Base-by-base conservation (phyloP, 768 basidiomycete species). In the Russula olivacea region DNA sequence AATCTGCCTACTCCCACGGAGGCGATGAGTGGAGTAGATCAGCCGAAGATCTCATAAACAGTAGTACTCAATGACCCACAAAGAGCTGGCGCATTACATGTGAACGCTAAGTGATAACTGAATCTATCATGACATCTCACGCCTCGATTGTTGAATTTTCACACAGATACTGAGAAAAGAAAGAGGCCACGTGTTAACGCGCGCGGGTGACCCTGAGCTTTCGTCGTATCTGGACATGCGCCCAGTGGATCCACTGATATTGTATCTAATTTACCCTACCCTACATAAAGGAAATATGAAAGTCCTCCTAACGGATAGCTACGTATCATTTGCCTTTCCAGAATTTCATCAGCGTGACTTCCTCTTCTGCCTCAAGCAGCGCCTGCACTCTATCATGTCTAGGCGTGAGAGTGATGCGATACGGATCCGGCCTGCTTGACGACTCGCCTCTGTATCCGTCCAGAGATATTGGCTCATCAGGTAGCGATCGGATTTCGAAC, bases 361-460 rank as follows among this genome's bases (percentile, higher is more conserved):
- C 65, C 47, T 65, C 19, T 34, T 66, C 63, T 12, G 25, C 58
- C 17, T 66, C 65, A 17, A 66, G 58, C 52, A 65, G 28, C 11
- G 49, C 14, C 8, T 51, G 49, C 8, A 64, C 58, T 5, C 63
- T 49, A n/a, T 71, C 70, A 45, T 72, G 68, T 38, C 71, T 66
- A 4, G 68, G 69, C 1, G 47, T 59, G 34, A 72, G 59, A 51
- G 54, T 66, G 40, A 78, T 66, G 34, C 73, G 71, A 71, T 76
- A 80, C 12, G 79, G 78, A 10, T 78, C 69, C 0, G 79, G 80
- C 4, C 77, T 76, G 38, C 79, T 74, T 1, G 79, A 79, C 9
- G 79, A 80, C 25, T 74, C 68, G 8, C 79, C 79, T 52, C 75
- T 79, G 59, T 81, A 80, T 63, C 80, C 79, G 49, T 76, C 76